These are phyloP conservation scores for Boletus subparvulus DNA, from an alignment of 768 basidiomycete species.

Conservation along the genomic window DNA sequence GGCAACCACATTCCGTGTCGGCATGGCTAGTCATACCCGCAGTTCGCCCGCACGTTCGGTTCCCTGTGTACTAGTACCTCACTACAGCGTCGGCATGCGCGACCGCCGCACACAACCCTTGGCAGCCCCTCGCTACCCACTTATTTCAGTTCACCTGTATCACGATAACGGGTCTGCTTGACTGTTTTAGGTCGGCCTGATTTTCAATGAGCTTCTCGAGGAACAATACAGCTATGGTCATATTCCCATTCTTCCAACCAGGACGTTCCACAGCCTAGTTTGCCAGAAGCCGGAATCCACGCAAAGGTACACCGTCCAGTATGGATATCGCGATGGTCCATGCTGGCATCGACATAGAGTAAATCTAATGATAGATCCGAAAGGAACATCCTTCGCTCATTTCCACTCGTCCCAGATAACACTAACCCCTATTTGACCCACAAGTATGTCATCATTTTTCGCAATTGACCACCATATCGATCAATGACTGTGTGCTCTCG, in stretches of 20 bases:
- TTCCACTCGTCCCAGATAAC: not conserved
- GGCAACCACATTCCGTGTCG: constrained; percentile 3
- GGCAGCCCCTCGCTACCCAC: not conserved
- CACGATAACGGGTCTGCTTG: not conserved
- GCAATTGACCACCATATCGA: not conserved
- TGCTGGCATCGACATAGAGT: not conserved
- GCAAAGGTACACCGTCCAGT: not conserved
- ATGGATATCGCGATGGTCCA: not conserved
- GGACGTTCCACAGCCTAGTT: not conserved
- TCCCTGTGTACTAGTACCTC: not conserved
- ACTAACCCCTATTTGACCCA: not conserved
- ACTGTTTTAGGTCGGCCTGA: not conserved
- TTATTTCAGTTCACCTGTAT: not conserved
- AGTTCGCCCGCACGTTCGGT: not conserved
- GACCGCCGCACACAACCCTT: not conserved
- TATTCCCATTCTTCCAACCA: not conserved
- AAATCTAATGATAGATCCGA: not conserved
- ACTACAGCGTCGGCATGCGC: constrained; percentile 6
- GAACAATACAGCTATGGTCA: not conserved
- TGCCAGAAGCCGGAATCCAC: not conserved
- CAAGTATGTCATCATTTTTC: not conserved
- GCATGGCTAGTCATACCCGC: constrained; percentile 17
- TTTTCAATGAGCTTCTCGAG: not conserved
- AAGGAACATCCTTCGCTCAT: not conserved
- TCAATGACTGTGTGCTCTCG: not conserved